phyloP scores from a whole-genome alignment of 2,329 filamentous ascomycete species.

The Aspergillus phoenicis region DNA sequence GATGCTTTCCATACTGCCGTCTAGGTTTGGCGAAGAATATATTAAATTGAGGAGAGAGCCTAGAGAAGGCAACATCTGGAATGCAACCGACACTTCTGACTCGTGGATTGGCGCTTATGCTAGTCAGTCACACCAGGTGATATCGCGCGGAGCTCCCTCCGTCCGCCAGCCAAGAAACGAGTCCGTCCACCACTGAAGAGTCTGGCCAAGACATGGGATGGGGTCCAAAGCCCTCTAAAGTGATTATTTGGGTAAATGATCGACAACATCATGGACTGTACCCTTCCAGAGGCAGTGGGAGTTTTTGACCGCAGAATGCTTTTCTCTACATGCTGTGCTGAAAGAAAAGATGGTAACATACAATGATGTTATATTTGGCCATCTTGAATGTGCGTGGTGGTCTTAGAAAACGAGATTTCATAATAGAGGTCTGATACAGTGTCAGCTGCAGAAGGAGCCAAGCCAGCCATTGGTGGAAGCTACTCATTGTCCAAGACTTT shows the following conservation, averaged over 20 bases:
- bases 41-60: too few relatives aligned
- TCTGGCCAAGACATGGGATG: background rate
- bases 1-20: too few relatives aligned
- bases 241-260: background rate
- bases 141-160: background rate
- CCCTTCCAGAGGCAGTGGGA: background rate
- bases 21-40: too few relatives aligned
- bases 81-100: background rate
- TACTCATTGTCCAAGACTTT: background rate
- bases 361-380: too few relatives aligned
- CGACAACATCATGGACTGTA: background rate
- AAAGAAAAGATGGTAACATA: too few relatives aligned
- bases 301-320: background rate
- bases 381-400: too few relatives aligned
- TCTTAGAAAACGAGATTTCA: background rate
- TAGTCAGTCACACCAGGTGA: background rate
- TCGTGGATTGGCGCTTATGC: background rate
- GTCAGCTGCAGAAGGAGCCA: too few relatives aligned
- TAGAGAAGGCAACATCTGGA: background rate
- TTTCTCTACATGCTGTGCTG: background rate
- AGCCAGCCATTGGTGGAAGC: slow-evolving; percentile 12
- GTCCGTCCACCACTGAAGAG: slow-evolving; percentile 13
- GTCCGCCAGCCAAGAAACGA: slow-evolving; percentile 7
- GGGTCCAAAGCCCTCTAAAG: background rate
- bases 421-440: background rate